A percentile compares a stretch with the other conserved stretches of the same genome.
These are phyloP conservation scores for Vishniacozyma victoriae DNA, from an alignment of 768 basidiomycete species.

Conservation along the genomic window DNA sequence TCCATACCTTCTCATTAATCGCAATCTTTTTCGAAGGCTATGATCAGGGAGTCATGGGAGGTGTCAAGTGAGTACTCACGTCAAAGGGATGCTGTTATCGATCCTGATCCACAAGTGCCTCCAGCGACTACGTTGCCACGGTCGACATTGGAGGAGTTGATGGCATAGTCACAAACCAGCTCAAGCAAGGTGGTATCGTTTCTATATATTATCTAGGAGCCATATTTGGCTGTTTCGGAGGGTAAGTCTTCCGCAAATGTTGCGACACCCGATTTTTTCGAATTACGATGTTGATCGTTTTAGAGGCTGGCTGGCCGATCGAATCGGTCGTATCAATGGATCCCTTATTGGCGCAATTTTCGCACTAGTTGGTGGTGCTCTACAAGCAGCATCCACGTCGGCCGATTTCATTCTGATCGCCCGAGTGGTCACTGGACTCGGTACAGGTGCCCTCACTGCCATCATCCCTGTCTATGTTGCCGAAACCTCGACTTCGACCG, in stretches of 20 bases:
- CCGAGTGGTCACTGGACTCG: conserved; percentile 20
- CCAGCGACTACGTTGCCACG: conserved; percentile 6
- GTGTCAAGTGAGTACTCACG: conserved; percentile 8
- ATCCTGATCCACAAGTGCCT: background rate
- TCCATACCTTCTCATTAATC: conserved; percentile 22
- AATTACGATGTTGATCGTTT: background rate
- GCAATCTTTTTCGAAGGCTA: conserved; percentile 32
- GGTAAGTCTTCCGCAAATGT: no score
- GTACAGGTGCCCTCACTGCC: conserved; percentile 17
- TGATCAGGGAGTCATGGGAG: conserved; percentile 25
- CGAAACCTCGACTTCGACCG: conserved; percentile 12
- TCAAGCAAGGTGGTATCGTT: conserved; percentile 27
- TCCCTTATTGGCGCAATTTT: conserved; percentile 10
- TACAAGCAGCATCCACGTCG: conserved; percentile 18
- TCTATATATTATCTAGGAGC: conserved; percentile 22
- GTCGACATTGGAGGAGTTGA: conserved; percentile 17
- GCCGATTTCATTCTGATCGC: conserved; percentile 19
- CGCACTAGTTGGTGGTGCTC: conserved; percentile 21
- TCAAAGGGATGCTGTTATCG: background rate
- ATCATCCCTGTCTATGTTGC: conserved; percentile 27
- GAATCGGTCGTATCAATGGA: conserved; percentile 27
- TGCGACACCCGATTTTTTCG: no score
- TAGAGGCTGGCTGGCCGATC: conserved; percentile 19
- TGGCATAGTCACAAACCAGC: conserved; percentile 11
- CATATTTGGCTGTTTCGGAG: conserved; percentile 20